Percentiles rank a stretch among this genome's conserved stretches.
phyloP scores from a whole-genome alignment of 2,329 filamentous ascomycete genomes.

The Fragosphaeria purpurea region DNA sequence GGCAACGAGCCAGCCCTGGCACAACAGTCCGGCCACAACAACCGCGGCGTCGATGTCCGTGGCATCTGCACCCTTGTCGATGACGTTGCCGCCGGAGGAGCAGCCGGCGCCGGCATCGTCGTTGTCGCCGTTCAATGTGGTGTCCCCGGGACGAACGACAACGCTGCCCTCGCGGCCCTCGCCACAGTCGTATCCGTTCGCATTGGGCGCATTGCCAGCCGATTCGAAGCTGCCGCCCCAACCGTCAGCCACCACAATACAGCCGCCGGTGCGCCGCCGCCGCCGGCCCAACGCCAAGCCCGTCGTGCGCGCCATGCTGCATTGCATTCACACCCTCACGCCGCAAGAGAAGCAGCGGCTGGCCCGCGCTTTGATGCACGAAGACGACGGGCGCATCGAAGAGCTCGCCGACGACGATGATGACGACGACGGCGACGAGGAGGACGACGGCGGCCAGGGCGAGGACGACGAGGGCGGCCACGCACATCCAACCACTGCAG shows the following conservation, averaged over 20 bases:
- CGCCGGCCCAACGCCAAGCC: conserved; percentile 3
- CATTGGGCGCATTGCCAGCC: background rate
- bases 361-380: conserved; percentile 3
- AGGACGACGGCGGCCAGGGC: background rate
- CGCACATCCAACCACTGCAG: background rate
- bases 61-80: background rate
- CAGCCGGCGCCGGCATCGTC: background rate
- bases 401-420: conserved; percentile 35
- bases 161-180: background rate
- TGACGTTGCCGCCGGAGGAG: background rate
- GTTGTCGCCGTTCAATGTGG: background rate
- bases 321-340: conserved; percentile 7
- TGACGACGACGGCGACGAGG: background rate
- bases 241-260: background rate
- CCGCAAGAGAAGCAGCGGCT: conserved; percentile 10
- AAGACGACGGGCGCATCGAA: conserved; percentile 2
- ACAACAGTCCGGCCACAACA: no score
- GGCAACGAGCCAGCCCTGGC: no score
- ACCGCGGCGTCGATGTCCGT: no score
- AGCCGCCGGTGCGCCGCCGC: background rate
- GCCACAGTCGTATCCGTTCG: background rate
- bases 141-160: no score
- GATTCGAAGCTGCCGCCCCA: no score
- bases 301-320: conserved; percentile 7
- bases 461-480: background rate